Conservation (phyloP, 208 protist genomes). For the Strigomonas galati region DNA sequence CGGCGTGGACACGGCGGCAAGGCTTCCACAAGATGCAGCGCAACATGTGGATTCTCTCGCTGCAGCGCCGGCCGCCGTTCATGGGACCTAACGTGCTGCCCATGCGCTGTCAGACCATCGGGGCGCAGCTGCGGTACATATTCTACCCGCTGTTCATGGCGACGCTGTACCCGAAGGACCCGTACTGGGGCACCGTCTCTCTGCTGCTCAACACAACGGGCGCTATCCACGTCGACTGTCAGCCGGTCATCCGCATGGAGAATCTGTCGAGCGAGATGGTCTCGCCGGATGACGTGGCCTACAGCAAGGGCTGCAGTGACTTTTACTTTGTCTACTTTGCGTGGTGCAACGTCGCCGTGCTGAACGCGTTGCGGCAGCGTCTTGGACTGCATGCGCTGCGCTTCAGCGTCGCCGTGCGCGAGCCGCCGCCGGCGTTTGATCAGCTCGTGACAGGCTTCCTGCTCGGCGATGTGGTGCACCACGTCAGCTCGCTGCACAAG, state of each 20-base stretch:
- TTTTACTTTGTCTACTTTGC: slow-evolving; percentile 98
- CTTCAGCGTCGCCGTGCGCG: slow-evolving; percentile 94
- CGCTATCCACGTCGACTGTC: slow-evolving; percentile 91
- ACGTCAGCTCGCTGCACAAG: slow-evolving; percentile 94
- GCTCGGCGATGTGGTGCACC: slow-evolving; percentile 93
- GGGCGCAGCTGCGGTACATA: slow-evolving; percentile 91
- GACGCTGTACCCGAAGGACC: slow-evolving; percentile 87
- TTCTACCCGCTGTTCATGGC: slow-evolving; percentile 98
- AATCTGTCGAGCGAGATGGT: slow-evolving; percentile 41
- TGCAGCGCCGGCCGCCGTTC: slow-evolving; percentile 33
- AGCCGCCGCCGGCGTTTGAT: slow-evolving; percentile 76
- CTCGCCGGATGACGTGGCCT: slow-evolving; percentile 50
- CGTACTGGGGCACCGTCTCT: slow-evolving; percentile 87
- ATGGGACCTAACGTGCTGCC: slow-evolving; percentile 37
- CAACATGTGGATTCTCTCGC: slow-evolving; percentile 73
- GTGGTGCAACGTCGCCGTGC: slow-evolving; percentile 94
- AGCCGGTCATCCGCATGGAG: slow-evolving; percentile 36
- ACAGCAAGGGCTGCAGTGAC: slow-evolving; percentile 92
- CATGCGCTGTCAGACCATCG: slow-evolving; percentile 47
- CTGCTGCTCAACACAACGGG: slow-evolving; percentile 93
- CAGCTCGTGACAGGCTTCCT: slow-evolving; percentile 94
- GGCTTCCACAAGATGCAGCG: slow-evolving; percentile 79
- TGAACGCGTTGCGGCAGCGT: slow-evolving; percentile 94
- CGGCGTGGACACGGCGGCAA: slow-evolving; percentile 75
- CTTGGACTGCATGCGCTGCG: slow-evolving; percentile 74